These are phyloP conservation scores for Neofusicoccum laricinum DNA, from an alignment of 2,329 filamentous ascomycete genomes.

Conservation along the genomic window DNA sequence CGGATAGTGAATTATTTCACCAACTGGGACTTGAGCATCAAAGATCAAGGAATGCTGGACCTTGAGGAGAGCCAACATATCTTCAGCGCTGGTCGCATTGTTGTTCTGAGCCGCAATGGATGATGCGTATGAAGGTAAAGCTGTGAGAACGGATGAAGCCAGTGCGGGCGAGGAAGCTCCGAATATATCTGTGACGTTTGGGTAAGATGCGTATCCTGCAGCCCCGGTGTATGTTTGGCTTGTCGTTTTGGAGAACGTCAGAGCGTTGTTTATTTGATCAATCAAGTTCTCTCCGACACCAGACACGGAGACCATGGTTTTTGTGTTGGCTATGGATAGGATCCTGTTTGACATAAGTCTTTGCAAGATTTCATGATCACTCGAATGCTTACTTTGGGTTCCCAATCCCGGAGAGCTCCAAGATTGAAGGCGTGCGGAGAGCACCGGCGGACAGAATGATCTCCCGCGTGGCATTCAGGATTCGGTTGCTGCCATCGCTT, in stretches of 20 bases:
- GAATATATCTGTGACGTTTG: conserved; percentile 24
- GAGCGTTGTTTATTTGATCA: conserved; percentile 21
- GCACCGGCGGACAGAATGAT: conserved; percentile 22
- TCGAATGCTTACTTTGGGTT: conserved; percentile 11
- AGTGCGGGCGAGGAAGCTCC: conserved; percentile 20
- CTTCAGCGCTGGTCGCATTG: not conserved
- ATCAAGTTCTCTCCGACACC: conserved; percentile 25
- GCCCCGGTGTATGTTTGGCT: conserved; percentile 25
- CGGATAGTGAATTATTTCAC: conserved; percentile 6
- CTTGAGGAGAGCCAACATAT: conserved; percentile 25
- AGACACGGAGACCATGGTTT: conserved; percentile 15
- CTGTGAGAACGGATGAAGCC: conserved; percentile 20
- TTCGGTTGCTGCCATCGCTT: not conserved
- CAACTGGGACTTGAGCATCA: conserved; percentile 36
- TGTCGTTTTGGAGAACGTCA: conserved; percentile 11
- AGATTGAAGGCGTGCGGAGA: conserved; percentile 18
- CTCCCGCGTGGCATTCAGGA: conserved; percentile 18
- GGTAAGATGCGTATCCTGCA: conserved; percentile 24
- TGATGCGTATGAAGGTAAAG: conserved; percentile 21
- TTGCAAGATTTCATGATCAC: not conserved
- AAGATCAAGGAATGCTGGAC: conserved; percentile 38
- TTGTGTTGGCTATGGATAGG: conserved; percentile 18
- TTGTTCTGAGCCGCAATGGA: conserved; percentile 15
- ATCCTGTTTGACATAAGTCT: not conserved
- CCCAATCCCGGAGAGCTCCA: conserved; percentile 22